Conservation (phyloP, 2,329 filamentous ascomycete genomes). For the Penicillium sp. region DNA sequence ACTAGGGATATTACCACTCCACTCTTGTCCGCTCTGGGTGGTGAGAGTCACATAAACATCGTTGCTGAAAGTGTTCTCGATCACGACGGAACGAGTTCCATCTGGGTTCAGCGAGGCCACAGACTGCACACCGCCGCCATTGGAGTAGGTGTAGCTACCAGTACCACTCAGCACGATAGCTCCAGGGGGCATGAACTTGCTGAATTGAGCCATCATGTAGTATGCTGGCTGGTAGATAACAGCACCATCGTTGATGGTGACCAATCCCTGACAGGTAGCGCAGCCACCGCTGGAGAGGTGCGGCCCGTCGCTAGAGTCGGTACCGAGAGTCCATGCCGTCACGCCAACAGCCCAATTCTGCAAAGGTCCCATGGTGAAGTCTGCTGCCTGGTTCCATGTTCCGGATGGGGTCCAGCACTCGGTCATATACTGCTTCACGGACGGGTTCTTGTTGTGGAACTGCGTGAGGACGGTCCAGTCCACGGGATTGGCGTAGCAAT, state of each 20-base stretch:
- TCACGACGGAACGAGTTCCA: conserved; percentile 43
- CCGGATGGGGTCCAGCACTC: conserved; percentile 35
- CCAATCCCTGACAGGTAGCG: conserved; percentile 24
- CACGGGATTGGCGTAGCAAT: conserved; percentile 36
- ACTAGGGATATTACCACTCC: conserved; percentile 28
- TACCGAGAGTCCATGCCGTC: conserved; percentile 30
- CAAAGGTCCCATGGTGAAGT: conserved; percentile 28
- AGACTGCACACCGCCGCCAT: conserved; percentile 38
- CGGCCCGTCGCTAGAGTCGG: conserved; percentile 24
- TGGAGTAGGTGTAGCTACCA: conserved; percentile 44
- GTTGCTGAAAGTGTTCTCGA: conserved; percentile 47
- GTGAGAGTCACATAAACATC: conserved; percentile 41
- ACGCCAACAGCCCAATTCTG: conserved; percentile 31
- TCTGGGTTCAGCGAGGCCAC: conserved; percentile 48
- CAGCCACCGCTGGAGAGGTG: conserved; percentile 29
- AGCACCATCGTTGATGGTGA: conserved; percentile 31
- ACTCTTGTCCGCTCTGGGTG: conserved; percentile 20
- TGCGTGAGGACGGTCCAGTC: conserved; percentile 34
- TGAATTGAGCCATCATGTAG: conserved; percentile 53
- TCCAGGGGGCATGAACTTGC: conserved; percentile 46
- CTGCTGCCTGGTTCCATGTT: conserved; percentile 24
- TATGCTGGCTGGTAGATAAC: conserved; percentile 49
- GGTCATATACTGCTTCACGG: conserved; percentile 38
- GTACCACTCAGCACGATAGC: conserved; percentile 42
- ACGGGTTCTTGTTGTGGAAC: conserved; percentile 32